A percentile compares a stretch with the other conserved stretches of the same genome.
Evolutionary conservation across 2,329 filamentous ascomycete species (phyloP).

Genomic region (Teratosphaeria zuluensis): DNA sequence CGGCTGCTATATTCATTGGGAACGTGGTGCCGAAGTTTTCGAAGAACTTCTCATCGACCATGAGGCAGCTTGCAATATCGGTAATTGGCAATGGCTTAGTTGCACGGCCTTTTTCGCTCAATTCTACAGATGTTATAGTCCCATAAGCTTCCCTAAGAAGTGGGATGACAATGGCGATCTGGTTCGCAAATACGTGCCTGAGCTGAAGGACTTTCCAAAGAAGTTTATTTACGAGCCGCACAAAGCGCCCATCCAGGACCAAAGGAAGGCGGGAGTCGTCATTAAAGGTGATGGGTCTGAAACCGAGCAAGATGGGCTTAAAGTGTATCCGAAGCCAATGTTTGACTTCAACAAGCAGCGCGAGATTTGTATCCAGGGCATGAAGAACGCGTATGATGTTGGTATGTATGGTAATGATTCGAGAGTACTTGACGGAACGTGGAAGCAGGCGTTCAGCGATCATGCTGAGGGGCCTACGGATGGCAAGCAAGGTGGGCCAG

Average conservation of each 20-base stretch:
- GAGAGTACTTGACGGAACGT: constrained; percentile 52
- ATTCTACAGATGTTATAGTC: constrained; percentile 62
- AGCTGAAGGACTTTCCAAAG: constrained; percentile 50
- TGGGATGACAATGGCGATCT: constrained; percentile 62
- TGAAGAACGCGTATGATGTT: constrained; percentile 61
- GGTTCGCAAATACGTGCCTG: constrained; percentile 57
- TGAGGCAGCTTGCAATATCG: constrained; percentile 61
- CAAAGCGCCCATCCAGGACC: constrained; percentile 59
- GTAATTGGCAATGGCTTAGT: constrained; percentile 70
- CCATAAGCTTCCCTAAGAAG: constrained; percentile 63
- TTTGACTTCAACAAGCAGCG: constrained; percentile 61
- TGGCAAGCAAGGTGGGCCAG: constrained; percentile 30
- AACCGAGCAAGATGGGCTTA: constrained; percentile 33
- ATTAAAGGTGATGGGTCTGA: constrained; percentile 44
- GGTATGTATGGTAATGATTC: constrained; percentile 55
- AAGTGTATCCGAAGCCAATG: constrained; percentile 62
- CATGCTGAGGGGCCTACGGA: constrained; percentile 36
- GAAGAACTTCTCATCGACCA: constrained; percentile 68
- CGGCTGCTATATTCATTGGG: constrained; percentile 71
- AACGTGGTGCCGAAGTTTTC: constrained; percentile 68
- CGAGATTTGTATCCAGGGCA: constrained; percentile 52
- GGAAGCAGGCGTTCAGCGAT: constrained; percentile 42
- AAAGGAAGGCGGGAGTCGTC: constrained; percentile 57
- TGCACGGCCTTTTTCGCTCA: constrained; percentile 68
- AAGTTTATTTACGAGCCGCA: constrained; percentile 75